Evolutionary conservation across 345 rosid genomes (phyloP), one percentile per base, ranked within the genome.

Genomic region (Mercurialis annua): DNA sequence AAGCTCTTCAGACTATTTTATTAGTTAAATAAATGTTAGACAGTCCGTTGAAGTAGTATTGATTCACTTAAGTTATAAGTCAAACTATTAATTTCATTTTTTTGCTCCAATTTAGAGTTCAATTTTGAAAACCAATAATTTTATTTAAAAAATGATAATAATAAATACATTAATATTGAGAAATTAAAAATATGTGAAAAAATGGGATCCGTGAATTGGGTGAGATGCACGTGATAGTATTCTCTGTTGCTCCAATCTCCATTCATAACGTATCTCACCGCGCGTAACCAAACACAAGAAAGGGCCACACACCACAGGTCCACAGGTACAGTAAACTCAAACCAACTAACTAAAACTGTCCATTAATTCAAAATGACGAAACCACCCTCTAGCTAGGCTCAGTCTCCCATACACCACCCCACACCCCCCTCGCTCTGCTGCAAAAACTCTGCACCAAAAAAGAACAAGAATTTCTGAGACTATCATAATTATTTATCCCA

Each of bases 311-410:
- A 53, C 10, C 17, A n/a, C 36, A 36, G 62, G 62, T 65, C 65
- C 65, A 50, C 12, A 40, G 53, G 1, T 50, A 34, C 57, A 44
- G 57, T 55, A 23, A 68, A 66, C 55, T 34, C 59, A 71, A 81
- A 84, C 86, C 52, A 70, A 77, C 66, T 62, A 82, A 84, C 82
- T 62, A 60, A 67, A 31, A 56, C 56, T 24, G 52, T 18, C 15
- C 5, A 9, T 16, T n/a, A 0, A 6, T 10, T 1, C 1, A 42
- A 76, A 83, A 76, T 78, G 65, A 80, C 84, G 36, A 65, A 76
- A 77, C 53, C 64, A 62, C 69, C 79, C 81, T 42, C 62, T 23
- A 12, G 8, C 31, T 21, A 52, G 76, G 88, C 90, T 80, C 90
- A 33, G 73, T 69, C 79, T 44, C 71, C 88, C 71, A 84, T 81